Evolutionary conservation across 768 basidiomycete genomes (phyloP), one percentile per base, ranked within the genome.

Genomic region (Collybia mongolica): DNA sequence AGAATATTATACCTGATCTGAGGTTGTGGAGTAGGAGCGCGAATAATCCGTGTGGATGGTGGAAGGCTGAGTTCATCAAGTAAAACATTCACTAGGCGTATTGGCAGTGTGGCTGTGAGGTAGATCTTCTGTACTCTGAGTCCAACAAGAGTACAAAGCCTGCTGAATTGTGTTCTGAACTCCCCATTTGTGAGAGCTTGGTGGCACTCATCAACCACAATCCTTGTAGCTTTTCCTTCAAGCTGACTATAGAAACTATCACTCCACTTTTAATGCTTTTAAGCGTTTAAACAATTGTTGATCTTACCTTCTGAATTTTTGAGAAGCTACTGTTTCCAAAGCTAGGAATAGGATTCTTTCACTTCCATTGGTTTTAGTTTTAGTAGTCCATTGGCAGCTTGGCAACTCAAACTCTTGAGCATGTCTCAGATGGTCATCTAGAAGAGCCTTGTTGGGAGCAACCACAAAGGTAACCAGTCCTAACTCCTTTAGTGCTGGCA

Each of bases 141-240:
- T 5, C 19, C 12, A 1, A 54, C 54, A 0, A 63, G 47, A 2
- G 37, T 18, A 1, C 39, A 37, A 2, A 60, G 8, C 15, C 45
- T 41, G 0, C 8, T 7, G 35, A 61, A 61, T 6, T 50, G 6
- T 0, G 19, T 3, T 1, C 57, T 43, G 26, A 49, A 61, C 2
- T 39, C 23, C 1, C 1, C 15, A 0, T 20, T 19, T 5, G 49
- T 49, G 2, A 61, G 32, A 0, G 53, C 35, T 41, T 58, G 60
- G 41, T 63, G 58, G 1, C 57, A 53, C 42, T 63, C 62, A 41
- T 63, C 62, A 14, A 60, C 12, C 0, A 60, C 52, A n/a, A 60
- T 8, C 0, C 58, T 48, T 2, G 37, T 38, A 0, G 44, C 41
- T 19, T 12, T 29, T 0, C 24, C 17, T 20, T 50, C 39, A 2